phyloP scores from a whole-genome alignment of 352 stramenopile species.

The Pythium volutum region DNA sequence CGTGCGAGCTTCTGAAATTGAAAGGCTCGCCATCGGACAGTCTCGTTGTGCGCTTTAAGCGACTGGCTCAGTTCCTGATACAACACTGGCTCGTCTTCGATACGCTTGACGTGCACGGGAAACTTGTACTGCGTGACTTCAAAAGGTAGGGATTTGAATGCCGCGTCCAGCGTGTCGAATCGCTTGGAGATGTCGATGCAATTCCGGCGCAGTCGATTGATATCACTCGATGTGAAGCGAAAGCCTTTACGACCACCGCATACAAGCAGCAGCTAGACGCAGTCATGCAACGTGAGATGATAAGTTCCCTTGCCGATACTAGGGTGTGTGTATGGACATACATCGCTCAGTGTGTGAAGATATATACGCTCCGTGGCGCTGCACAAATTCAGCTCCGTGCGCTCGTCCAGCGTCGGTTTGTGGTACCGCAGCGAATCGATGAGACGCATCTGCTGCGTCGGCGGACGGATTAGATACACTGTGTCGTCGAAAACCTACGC shows the following conservation, averaged over 20 bases:
- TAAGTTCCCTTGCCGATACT: background rate
- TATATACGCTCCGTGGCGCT: slow-evolving; percentile 70
- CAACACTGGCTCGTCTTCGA: slow-evolving; percentile 53
- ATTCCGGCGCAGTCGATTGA: slow-evolving; percentile 49
- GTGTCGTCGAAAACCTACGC: slow-evolving; percentile 68
- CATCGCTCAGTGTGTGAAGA: slow-evolving; percentile 75
- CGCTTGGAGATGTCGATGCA: slow-evolving; percentile 45
- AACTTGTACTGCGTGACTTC: slow-evolving; percentile 72
- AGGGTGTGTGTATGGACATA: slow-evolving; percentile 22
- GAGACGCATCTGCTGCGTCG: slow-evolving; percentile 80
- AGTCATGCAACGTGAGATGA: background rate
- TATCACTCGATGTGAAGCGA: slow-evolving; percentile 71
- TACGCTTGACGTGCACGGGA: slow-evolving; percentile 33
- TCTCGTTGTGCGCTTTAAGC: slow-evolving; percentile 4
- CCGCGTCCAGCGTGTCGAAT: slow-evolving; percentile 51
- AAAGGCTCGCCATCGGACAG: slow-evolving; percentile 48
- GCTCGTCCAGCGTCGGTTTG: slow-evolving; percentile 73
- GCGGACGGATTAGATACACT: slow-evolving; percentile 64
- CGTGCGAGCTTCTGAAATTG: slow-evolving; percentile 71
- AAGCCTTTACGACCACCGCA: slow-evolving; percentile 77
- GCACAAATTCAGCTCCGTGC: slow-evolving; percentile 61
- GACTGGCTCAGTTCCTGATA: background rate
- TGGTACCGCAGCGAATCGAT: slow-evolving; percentile 84
- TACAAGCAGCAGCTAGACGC: slow-evolving; percentile 58
- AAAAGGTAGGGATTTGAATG: slow-evolving; percentile 50